Conservation (phyloP, 495 filamentous ascomycete genomes). For the Aspergillus kassunensis region DNA sequence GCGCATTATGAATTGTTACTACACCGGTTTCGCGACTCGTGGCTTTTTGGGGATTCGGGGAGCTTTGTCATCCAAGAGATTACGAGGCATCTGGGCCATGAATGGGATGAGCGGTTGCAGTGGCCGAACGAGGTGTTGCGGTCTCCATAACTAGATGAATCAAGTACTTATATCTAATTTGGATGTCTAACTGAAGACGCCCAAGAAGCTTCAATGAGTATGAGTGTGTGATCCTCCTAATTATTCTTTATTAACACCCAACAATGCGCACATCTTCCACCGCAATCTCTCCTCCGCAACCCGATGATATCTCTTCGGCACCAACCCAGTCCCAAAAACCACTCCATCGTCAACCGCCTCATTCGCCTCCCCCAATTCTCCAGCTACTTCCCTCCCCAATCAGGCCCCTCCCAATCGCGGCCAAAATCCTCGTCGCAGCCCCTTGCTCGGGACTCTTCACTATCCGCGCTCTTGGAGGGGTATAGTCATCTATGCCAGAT, state of each 20-base stretch:
- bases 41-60: slow-evolving; percentile 29
- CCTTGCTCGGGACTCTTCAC: too few relatives aligned
- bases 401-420: slow-evolving; percentile 3
- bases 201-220: too few relatives aligned
- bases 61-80: slow-evolving; percentile 12
- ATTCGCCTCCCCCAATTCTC: slow-evolving; percentile 1
- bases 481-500: too few relatives aligned
- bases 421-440: background rate
- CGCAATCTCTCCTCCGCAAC: background rate
- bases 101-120: slow-evolving; percentile 13
- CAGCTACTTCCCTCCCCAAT: slow-evolving; percentile 6
- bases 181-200: too few relatives aligned
- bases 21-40: slow-evolving; percentile 27
- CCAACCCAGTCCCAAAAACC: background rate
- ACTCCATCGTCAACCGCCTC: background rate
- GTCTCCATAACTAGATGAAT: too few relatives aligned
- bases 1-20: slow-evolving; percentile 37
- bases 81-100: background rate
- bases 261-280: background rate
- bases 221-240: too few relatives aligned
- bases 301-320: background rate
- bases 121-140: slow-evolving; percentile 11
- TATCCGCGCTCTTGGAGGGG: too few relatives aligned
- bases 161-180: too few relatives aligned
- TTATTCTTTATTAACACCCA: too few relatives aligned